phyloP scores from a whole-genome alignment of 2,329 filamentous ascomycete genomes.

The Aspergillus sp. region DNA sequence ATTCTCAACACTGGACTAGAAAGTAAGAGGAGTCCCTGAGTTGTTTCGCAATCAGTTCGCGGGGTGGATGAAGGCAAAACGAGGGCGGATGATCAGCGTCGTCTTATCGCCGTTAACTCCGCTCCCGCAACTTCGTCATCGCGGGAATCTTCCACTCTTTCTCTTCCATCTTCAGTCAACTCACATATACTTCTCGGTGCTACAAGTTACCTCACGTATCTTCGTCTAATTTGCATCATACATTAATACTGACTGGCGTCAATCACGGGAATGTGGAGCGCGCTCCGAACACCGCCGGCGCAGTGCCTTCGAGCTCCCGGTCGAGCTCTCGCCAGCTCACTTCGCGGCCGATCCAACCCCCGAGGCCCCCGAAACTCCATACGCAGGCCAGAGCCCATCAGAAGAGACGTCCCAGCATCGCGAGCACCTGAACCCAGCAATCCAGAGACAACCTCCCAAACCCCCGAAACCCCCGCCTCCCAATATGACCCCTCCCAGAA shows the following conservation, averaged over 20 bases:
- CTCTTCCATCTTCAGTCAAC: neutral
- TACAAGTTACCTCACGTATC: neutral
- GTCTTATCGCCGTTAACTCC: neutral
- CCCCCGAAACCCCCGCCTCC: constrained; percentile 48
- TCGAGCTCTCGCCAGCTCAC: constrained; percentile 31
- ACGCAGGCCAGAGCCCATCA: constrained; percentile 27
- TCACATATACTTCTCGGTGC: neutral
- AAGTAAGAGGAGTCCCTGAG: no score
- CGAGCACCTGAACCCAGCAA: constrained; percentile 13
- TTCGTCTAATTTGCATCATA: neutral
- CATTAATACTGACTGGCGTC: neutral
- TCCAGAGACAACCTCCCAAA: constrained; percentile 26
- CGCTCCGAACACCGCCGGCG: constrained; percentile 25
- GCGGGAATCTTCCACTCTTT: neutral
- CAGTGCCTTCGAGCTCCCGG: constrained; percentile 24
- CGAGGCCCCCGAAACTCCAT: constrained; percentile 36
- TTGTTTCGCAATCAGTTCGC: no score
- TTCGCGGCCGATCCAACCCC: constrained; percentile 27
- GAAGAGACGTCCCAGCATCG: constrained; percentile 10
- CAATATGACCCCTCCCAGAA: constrained; percentile 47
- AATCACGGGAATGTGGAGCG: constrained; percentile 32
- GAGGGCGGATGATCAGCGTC: neutral
- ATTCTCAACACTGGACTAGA: neutral
- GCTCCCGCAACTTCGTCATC: neutral
- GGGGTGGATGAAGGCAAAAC: neutral